Base-by-base conservation (phyloP, 1,284 basidiomycete genomes). In the Sporisorium sorghi region DNA sequence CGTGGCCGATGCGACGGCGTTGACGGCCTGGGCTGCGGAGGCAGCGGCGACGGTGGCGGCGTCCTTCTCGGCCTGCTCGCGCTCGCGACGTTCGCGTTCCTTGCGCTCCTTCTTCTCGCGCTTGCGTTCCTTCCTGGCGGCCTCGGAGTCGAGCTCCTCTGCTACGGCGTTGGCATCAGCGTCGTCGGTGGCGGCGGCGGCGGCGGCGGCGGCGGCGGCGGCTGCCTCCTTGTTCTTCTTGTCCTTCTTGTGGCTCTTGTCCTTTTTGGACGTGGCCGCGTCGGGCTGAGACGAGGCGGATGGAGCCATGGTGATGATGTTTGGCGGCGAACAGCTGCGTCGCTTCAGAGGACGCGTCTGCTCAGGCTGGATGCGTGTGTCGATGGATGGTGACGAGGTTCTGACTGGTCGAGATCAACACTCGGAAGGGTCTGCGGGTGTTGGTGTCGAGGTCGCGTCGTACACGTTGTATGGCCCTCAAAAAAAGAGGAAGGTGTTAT, bases 61-160 rank as follows among this genome's bases (percentile, higher is more conserved):
- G 33, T 74, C 72, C 59, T 69, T 69, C 30, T 74, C 66, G 51
- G 71, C 71, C 37, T 73, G 71, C 33, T 73, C 71, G 47, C 71
- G 71, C 43, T 73, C 71, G 52, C 59, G 71, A 30, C 65, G 60
- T 44, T 60, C 66, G 47, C 44, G 54, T 33, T 66, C 58, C 58
- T 66, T 68, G 53, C 62, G 66, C 42, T 76, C 69, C 66, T 73
- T 70, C 61, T 75, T 76, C 35, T 74, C 57, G 42, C 71, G 63
- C 54, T 74, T 73, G 48, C 59, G 55, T 33, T 59, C 49, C 61
- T 65, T 66, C 8, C 44, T 35, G 44, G 54, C 56, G 28, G 59
- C 54, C 35, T 56, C 44, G 33, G 51, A 15, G 1, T 39, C 52
- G 51, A 52, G 51, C 37, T 19, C 51, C 39, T 52, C 51, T 42